Percentiles rank a stretch among this genome's conserved stretches.
These are phyloP conservation scores for Purshia tridentata DNA, from an alignment of 306 rosid species.

Conservation along the genomic window DNA sequence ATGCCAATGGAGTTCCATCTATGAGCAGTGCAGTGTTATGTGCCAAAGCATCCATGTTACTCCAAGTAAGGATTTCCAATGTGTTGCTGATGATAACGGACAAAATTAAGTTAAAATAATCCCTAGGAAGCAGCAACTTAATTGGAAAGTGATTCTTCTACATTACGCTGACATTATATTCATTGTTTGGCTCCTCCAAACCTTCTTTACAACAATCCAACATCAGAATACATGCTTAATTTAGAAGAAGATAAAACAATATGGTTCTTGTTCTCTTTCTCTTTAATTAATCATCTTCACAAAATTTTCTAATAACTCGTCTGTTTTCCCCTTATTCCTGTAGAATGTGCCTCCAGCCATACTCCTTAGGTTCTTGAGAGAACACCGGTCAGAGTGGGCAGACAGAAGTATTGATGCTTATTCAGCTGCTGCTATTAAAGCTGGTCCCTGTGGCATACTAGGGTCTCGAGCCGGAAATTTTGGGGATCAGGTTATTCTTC, in stretches of 20 bases:
- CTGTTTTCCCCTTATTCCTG: slow-evolving; percentile 17
- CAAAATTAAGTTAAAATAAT: background rate
- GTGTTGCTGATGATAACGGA: background rate
- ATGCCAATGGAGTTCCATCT: slow-evolving; percentile 72
- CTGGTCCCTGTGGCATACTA: slow-evolving; percentile 79
- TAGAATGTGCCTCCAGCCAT: slow-evolving; percentile 97
- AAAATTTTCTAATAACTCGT: background rate
- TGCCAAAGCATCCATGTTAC: slow-evolving; percentile 95
- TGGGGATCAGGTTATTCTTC: slow-evolving; percentile 97
- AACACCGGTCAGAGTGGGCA: slow-evolving; percentile 99
- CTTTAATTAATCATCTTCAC: background rate
- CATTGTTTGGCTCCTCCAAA: background rate
- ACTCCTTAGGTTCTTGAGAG: slow-evolving; percentile 88
- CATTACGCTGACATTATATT: background rate
- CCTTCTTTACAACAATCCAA: background rate
- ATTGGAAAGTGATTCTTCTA: background rate
- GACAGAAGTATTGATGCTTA: slow-evolving; percentile 97
- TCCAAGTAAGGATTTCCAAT: slow-evolving; percentile 58
- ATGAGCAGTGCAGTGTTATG: slow-evolving; percentile 72
- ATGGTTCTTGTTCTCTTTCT: background rate
- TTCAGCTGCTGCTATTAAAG: slow-evolving; percentile 87
- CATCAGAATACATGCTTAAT: background rate
- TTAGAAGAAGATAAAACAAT: background rate
- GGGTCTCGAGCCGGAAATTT: slow-evolving; percentile 67
- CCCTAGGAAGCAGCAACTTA: background rate